These are phyloP conservation scores for Pseudogymnoascus sp. DNA, from an alignment of 2,329 filamentous ascomycete species.

Conservation along the genomic window DNA sequence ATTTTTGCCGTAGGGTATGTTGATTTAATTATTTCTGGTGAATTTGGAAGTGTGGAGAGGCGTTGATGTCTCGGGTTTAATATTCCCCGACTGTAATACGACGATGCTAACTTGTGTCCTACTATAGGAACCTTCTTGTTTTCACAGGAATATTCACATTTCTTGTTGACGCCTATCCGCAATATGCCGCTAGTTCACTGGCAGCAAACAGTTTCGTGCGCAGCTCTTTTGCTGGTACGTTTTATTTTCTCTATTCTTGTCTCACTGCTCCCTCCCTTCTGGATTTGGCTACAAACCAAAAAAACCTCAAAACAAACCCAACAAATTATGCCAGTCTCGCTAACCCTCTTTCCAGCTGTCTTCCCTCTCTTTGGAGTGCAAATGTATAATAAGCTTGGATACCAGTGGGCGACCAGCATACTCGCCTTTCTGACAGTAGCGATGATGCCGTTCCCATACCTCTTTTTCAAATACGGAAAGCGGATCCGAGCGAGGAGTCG, in stretches of 20 bases:
- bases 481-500: slow-evolving; percentile 46
- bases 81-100: neutral
- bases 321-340: neutral
- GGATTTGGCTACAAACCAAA: neutral
- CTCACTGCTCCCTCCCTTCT: slow-evolving; percentile 8
- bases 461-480: slow-evolving; percentile 57
- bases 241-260: neutral
- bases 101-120: neutral
- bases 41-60: neutral
- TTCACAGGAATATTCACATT: slow-evolving; percentile 87
- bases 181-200: slow-evolving; percentile 69
- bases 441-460: slow-evolving; percentile 57
- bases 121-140: slow-evolving; percentile 59
- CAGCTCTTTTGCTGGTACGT: slow-evolving; percentile 63
- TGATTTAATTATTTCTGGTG: neutral
- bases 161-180: slow-evolving; percentile 65
- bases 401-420: slow-evolving; percentile 60
- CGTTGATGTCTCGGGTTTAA: slow-evolving; percentile 6
- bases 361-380: slow-evolving; percentile 70
- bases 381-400: slow-evolving; percentile 63
- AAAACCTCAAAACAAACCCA: neutral
- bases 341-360: slow-evolving; percentile 42
- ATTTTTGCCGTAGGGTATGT: slow-evolving; percentile 66
- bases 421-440: slow-evolving; percentile 53
- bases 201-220: slow-evolving; percentile 78